phyloP scores from a whole-genome alignment of 2,329 filamentous ascomycete species.

The Scleromitrula shiraiana region DNA sequence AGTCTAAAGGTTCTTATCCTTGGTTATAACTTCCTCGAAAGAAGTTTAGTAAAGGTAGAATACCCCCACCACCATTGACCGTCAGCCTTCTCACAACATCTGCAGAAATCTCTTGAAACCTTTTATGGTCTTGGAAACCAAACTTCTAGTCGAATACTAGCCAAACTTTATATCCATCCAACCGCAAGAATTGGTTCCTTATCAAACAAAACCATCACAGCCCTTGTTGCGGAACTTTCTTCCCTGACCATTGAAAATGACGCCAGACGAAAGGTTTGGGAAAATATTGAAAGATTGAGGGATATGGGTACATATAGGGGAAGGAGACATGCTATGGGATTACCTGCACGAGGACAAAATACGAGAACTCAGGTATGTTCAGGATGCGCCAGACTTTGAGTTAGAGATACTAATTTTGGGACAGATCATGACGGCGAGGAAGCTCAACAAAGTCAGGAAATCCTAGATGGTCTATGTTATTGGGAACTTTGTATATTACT shows the following conservation, averaged over 20 bases:
- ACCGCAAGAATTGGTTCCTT: constrained; percentile 70
- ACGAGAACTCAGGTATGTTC: constrained; percentile 68
- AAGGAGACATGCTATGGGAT: constrained; percentile 80
- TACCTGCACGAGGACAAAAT: constrained; percentile 85
- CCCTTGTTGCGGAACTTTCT: constrained; percentile 76
- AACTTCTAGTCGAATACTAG: constrained; percentile 67
- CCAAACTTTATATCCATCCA: constrained; percentile 82
- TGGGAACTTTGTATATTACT: too few relatives aligned
- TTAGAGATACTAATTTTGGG: too few relatives aligned
- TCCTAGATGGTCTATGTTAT: too few relatives aligned
- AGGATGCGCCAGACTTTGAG: too few relatives aligned
- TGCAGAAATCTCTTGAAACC: constrained; percentile 64
- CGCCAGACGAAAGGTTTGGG: constrained; percentile 64
- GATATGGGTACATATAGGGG: constrained; percentile 90
- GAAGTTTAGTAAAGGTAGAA: constrained; percentile 71
- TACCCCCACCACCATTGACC: constrained; percentile 3
- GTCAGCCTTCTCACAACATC: background rate
- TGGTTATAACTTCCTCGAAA: constrained; percentile 78
- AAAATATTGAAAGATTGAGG: constrained; percentile 78
- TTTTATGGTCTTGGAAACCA: constrained; percentile 81
- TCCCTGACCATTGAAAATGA: constrained; percentile 94
- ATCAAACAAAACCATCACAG: constrained; percentile 66
- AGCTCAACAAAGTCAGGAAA: too few relatives aligned
- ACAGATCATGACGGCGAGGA: too few relatives aligned
- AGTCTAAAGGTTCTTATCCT: constrained; percentile 60